Evolutionary conservation across 805 yeast genomes (phyloP).

Genomic region (Wickerhamomyces silvicola): DNA sequence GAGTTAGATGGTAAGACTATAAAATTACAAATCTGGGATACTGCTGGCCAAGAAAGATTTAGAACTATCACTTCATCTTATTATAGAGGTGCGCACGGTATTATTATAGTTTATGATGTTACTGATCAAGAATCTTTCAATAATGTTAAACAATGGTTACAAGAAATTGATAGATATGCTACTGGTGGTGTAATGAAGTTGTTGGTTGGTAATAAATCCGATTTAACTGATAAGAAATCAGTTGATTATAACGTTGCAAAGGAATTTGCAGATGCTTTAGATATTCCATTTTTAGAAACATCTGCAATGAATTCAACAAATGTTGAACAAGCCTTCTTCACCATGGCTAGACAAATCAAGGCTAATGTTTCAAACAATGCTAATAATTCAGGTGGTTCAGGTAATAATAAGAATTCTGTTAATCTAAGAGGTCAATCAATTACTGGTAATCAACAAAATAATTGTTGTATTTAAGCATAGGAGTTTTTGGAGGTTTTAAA

Average conservation of each 20-base stretch:
- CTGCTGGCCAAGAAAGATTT: constrained; percentile 98
- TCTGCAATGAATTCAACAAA: constrained; percentile 92
- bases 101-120: constrained; percentile 94
- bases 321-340: constrained; percentile 96
- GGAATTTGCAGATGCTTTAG: constrained; percentile 94
- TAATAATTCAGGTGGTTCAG: constrained; percentile 23
- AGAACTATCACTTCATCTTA: constrained; percentile 96
- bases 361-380: constrained; percentile 76
- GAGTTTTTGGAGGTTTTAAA: too few species aligned
- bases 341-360: constrained; percentile 98
- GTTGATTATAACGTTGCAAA: constrained; percentile 95
- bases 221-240: constrained; percentile 85
- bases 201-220: constrained; percentile 95
- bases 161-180: constrained; percentile 97
- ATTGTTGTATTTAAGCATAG: too few species aligned
- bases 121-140: constrained; percentile 96
- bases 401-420: constrained; percentile 54
- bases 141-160: constrained; percentile 97
- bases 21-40: constrained; percentile 98
- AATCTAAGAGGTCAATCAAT: constrained; percentile 68
- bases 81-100: constrained; percentile 98
- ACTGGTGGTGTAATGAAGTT: constrained; percentile 95
- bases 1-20: constrained; percentile 96
- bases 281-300: constrained; percentile 93
- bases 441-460: constrained; percentile 32